Conservation (phyloP, 352 stramenopile species). For the Phytophthora sp. region DNA sequence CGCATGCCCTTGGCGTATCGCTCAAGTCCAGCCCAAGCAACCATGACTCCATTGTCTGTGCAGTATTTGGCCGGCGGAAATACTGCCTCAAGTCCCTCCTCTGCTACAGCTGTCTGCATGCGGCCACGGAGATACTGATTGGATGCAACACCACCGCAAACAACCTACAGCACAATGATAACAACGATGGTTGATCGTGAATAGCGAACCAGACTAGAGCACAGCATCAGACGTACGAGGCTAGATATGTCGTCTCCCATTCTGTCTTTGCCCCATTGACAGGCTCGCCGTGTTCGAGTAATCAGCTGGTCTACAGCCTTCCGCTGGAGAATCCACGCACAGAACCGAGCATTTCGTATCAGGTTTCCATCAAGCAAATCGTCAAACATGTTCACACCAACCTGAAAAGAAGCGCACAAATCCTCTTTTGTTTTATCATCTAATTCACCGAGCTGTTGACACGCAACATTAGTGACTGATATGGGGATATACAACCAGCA, state of each 20-base stretch:
- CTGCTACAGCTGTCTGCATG: constrained; percentile 66
- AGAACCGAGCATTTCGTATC: not conserved
- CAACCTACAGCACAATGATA: constrained; percentile 54
- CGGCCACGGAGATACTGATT: constrained; percentile 94
- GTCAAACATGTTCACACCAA: constrained; percentile 11
- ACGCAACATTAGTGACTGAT: constrained; percentile 12
- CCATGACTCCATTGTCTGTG: constrained; percentile 98
- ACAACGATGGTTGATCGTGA: not conserved
- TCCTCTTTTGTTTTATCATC: constrained; percentile 74
- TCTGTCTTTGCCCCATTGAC: constrained; percentile 76
- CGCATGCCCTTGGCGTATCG: constrained; percentile 59
- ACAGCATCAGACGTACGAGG: constrained; percentile 61
- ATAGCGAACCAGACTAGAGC: not conserved
- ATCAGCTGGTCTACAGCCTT: constrained; percentile 64
- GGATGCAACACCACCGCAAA: constrained; percentile 97
- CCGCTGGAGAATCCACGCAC: constrained; percentile 20
- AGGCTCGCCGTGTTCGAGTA: constrained; percentile 87
- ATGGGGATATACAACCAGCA: not conserved
- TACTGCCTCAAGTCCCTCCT: constrained; percentile 52
- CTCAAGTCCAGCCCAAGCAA: constrained; percentile 94
- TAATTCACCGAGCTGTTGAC: constrained; percentile 56
- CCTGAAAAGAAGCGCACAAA: constrained; percentile 95
- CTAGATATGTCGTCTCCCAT: constrained; percentile 58
- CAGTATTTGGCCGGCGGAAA: constrained; percentile 90
- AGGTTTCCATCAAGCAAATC: not conserved